Conservation (phyloP, 208 protist genomes). For the Trichomonas tenax region DNA sequence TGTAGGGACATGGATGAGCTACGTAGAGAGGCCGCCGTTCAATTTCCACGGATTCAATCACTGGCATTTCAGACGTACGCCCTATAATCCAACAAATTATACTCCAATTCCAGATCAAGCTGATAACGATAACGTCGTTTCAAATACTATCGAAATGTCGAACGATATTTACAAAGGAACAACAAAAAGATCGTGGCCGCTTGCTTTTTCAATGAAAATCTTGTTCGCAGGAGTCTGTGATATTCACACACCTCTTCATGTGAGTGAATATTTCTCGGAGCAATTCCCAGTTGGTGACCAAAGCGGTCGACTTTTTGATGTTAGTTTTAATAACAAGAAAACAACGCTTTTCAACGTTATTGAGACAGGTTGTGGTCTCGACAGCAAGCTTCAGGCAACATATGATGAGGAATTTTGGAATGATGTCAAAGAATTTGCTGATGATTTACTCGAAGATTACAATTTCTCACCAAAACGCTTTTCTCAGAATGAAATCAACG, state of each 20-base stretch:
- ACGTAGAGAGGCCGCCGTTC: neutral
- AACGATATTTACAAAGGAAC: neutral
- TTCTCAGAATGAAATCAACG: too few species aligned
- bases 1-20: neutral
- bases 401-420: too few species aligned
- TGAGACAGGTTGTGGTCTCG: neutral
- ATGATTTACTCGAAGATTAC: neutral
- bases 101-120: neutral
- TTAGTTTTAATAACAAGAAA: neutral
- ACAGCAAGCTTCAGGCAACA: too few species aligned
- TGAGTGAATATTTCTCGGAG: neutral
- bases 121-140: neutral
- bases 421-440: too few species aligned
- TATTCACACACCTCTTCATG: neutral
- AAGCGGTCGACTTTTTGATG: neutral
- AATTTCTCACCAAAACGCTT: too few species aligned
- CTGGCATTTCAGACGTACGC: neutral
- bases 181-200: neutral
- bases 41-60: neutral
- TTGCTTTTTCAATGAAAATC: neutral
- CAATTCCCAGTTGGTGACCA: neutral
- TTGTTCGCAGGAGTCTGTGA: neutral
- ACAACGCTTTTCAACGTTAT: neutral
- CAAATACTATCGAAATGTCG: neutral
- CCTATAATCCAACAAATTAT: too few species aligned